Base-by-base conservation (phyloP, 805 yeast species). In the Kluyveromyces lactis region DNA sequence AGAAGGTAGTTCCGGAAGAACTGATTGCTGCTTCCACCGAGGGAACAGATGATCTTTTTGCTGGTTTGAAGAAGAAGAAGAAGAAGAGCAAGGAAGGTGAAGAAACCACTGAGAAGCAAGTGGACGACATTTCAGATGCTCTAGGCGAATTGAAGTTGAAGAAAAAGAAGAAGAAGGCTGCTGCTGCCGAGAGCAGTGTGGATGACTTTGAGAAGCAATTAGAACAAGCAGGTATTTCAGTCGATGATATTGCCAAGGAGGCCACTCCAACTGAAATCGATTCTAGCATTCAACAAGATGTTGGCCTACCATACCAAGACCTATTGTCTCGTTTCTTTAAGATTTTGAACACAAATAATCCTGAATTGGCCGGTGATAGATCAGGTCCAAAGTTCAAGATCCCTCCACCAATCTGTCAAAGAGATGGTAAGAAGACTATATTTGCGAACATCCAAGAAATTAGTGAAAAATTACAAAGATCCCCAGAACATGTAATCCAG, bases 351-450 rank as follows among this genome's bases (percentile, higher is more conserved):
- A 81, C 86, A 47, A 90, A 90, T 68, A 92, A 92, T 69, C 99
- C 99, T 46, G 98, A 92, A 65, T 76, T 92, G 56, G 98, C 97
- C 33, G 97, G 97, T 60, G 97, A 90, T 62, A 80, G 95, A 66
- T 73, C 85, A 23, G 90, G 95, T 31, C 78, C 86, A 40, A 89
- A 90, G 67, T 82, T 89, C 68, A 83, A 90, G 73, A 87, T 92
- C 56, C 98, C 98, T 38, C 97, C 97, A 31, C 99, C 99, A 46
- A 73, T 82, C 49, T 92, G 95, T 64, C 82, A 81, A 64, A 87
- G 98, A 71, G 99, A 92, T 69, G 97, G 98, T 66, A 92, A 92
- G 69, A 92, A 89, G 76, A 87, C 98, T 12, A 77, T 89, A 57
- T 92, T 92, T 62, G 87, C 96, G 49, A 92, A 92, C 66, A 89